Evolutionary conservation across 495 filamentous ascomycete genomes (phyloP), one percentile per base, ranked within the genome.

Genomic region (Hypoxylon crocopeplum): DNA sequence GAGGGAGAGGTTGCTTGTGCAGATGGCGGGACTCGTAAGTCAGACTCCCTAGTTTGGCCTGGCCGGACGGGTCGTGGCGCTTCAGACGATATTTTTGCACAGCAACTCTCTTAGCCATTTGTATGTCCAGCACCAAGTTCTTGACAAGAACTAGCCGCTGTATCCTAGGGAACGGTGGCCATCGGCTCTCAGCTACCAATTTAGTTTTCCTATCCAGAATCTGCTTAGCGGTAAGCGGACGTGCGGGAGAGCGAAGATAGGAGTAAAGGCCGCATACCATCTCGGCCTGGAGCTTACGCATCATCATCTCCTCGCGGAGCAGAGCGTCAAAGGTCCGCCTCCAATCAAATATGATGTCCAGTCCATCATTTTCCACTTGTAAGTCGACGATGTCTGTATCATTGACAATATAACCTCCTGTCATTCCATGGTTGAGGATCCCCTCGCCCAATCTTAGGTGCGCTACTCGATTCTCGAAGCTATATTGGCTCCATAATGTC

Each of bases 281-380:
- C 41, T 57, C 34, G 12, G 27, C 17, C 27, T 63, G 59, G 13
- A 63, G 16, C 30, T 34, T 52, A 16, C 41, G 59, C 59, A 63
- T 63, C 59, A 63, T 63, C 15, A 63, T 5, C 40, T 63, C 59
- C 37, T 63, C 59, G 10, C 59, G 59, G 22, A 63, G 48, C 6
- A 63, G 40, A 12, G 59, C 59, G 37, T 57, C 47, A 1, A 63
- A 27, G 0, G 59, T 63, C 16, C 40, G 41, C n/a, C 53, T 25
- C 59, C 59, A 63, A 17, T 63, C 48, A 16, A 63, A 63, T 7
- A 6, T 21, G n/a, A 63, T 63, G 7, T 24, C 40, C 7, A 63
- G 48, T 0, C 59, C 59, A 10, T 63, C 53, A 22, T 46, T 25
- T 36, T 62, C 52, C 16, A 63, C 59, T 40, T 57, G 12, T 3